Evolutionary conservation across 2,329 filamentous ascomycete genomes (phyloP).

Genomic region (Nannizzia gypsea): DNA sequence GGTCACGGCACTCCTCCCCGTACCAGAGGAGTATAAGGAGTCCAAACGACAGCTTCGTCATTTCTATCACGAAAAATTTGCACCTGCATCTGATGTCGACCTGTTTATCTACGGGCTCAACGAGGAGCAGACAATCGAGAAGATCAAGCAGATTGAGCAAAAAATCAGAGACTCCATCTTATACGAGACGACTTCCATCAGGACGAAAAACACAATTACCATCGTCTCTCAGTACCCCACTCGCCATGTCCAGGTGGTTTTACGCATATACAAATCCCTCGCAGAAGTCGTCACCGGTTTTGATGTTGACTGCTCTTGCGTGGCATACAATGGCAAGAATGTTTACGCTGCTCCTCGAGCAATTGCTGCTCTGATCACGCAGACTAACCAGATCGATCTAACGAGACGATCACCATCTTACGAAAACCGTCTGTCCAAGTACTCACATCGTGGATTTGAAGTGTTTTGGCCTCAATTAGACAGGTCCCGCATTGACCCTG

Average conservation of each 20-base stretch:
- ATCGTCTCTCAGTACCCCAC: conserved; percentile 76
- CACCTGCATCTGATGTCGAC: conserved; percentile 76
- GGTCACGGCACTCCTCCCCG: conserved; percentile 63
- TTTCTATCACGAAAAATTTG: conserved; percentile 72
- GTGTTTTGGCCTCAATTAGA: conserved; percentile 67
- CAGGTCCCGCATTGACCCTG: conserved; percentile 61
- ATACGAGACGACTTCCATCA: conserved; percentile 65
- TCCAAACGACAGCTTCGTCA: conserved; percentile 25
- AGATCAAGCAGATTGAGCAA: conserved; percentile 71
- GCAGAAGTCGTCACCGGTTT: conserved; percentile 80
- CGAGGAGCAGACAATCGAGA: conserved; percentile 65
- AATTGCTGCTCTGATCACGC: conserved; percentile 66
- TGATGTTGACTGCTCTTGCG: conserved; percentile 74
- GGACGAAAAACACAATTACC: conserved; percentile 78
- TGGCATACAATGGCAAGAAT: conserved; percentile 67
- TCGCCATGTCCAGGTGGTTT: conserved; percentile 73
- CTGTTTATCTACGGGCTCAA: conserved; percentile 71
- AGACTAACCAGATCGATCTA: conserved; percentile 70
- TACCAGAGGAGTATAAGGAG: conserved; percentile 47
- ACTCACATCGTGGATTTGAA: conserved; percentile 74
- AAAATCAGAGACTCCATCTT: conserved; percentile 65
- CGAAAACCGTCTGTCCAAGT: conserved; percentile 76
- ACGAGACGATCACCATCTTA: conserved; percentile 73
- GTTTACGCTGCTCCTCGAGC: conserved; percentile 70
- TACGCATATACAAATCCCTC: conserved; percentile 72